Conservation (phyloP, 2,329 filamentous ascomycete species). For the Calonectria crousiana region DNA sequence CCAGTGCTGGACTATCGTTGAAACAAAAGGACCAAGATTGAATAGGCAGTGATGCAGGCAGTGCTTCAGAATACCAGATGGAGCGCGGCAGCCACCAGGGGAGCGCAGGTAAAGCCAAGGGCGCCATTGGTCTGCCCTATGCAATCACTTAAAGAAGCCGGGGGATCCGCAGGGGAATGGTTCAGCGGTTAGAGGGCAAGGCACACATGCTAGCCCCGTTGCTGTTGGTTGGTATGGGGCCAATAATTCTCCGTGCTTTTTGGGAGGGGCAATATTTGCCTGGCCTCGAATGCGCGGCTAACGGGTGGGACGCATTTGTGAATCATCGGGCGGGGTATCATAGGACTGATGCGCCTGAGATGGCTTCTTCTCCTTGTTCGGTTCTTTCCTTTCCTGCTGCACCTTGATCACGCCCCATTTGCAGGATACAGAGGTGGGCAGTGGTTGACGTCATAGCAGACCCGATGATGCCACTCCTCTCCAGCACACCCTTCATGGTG, state of each 20-base stretch:
- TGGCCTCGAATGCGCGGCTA: not conserved
- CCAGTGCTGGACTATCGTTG: not conserved
- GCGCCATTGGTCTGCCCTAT: not conserved
- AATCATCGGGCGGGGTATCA: not conserved
- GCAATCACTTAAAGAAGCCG: not conserved
- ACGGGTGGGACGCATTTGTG: not conserved
- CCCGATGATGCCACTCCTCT: not conserved
- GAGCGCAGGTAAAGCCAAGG: too few species aligned
- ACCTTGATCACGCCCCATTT: not conserved
- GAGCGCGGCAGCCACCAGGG: too few species aligned
- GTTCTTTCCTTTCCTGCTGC: not conserved
- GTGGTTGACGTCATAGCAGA: not conserved
- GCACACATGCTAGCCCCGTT: not conserved
- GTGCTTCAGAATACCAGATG: not conserved
- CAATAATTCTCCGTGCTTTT: not conserved
- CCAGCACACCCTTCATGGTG: not conserved
- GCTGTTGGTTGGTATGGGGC: not conserved
- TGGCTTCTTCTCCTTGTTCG: not conserved
- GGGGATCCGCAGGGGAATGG: not conserved
- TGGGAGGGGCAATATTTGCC: too few species aligned
- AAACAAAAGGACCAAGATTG: not conserved
- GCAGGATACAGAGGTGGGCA: not conserved
- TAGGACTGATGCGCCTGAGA: not conserved
- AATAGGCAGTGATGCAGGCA: not conserved
- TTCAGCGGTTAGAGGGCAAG: not conserved